phyloP scores from a whole-genome alignment of 257 asterid species.

The Nemophila menziesii region DNA sequence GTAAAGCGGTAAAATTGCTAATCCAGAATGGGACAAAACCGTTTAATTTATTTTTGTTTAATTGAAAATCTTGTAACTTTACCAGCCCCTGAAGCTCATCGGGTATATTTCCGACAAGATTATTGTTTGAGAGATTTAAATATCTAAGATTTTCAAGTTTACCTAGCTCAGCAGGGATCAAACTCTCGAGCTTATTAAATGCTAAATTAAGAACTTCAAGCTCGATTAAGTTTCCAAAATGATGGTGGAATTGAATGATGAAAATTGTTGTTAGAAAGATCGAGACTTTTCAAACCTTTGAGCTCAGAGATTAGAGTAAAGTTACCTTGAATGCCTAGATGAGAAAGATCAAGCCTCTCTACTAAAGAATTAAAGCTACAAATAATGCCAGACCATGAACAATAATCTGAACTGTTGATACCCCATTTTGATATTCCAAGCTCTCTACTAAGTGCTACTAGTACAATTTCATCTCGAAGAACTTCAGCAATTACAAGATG shows the following conservation, averaged over 20 bases:
- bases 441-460: slow-evolving; percentile 51
- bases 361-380: slow-evolving; percentile 56
- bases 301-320: slow-evolving; percentile 57
- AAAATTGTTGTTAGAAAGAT: slow-evolving; percentile 73
- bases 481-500: slow-evolving; percentile 27
- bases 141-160: slow-evolving; percentile 40
- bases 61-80: slow-evolving; percentile 52
- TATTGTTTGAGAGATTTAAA: too few relatives aligned
- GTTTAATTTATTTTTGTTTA: slow-evolving; percentile 49
- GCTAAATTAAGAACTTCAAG: slow-evolving; percentile 90
- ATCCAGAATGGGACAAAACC: slow-evolving; percentile 83
- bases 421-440: slow-evolving; percentile 56
- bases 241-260: slow-evolving; percentile 56
- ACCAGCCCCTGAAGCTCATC: slow-evolving; percentile 46
- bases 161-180: slow-evolving; percentile 56
- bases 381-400: slow-evolving; percentile 69
- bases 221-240: slow-evolving; percentile 44
- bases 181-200: slow-evolving; percentile 47
- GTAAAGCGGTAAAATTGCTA: slow-evolving; percentile 45
- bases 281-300: slow-evolving; percentile 67
- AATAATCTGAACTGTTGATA: slow-evolving; percentile 38
- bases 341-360: slow-evolving; percentile 72
- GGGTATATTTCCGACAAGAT: slow-evolving; percentile 50
- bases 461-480: slow-evolving; percentile 30
- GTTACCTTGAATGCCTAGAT: slow-evolving; percentile 67